These are phyloP conservation scores for Platismatia glauca DNA, from an alignment of 495 filamentous ascomycete genomes.

Conservation along the genomic window DNA sequence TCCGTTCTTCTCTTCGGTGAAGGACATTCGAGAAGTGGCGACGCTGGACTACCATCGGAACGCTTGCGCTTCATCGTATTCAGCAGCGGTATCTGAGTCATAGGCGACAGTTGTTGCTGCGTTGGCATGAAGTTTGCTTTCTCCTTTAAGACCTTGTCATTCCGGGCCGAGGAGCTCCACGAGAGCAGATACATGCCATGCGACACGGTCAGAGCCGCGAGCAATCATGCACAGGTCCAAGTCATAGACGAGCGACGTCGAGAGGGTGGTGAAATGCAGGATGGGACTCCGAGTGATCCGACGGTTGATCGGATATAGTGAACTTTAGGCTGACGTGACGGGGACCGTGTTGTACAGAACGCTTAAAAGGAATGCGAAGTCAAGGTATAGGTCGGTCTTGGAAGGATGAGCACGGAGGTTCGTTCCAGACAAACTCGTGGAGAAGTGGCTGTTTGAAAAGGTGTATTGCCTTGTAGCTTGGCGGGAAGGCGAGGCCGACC, in stretches of 20 bases:
- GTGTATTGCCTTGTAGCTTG: constrained; percentile 10
- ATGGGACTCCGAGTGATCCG: not conserved
- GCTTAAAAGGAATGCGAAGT: not conserved
- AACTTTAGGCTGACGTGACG: not conserved
- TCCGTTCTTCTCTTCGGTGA: constrained; percentile 9
- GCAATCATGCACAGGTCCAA: constrained; percentile 5
- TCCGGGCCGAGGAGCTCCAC: constrained; percentile 48
- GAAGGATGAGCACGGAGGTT: not conserved
- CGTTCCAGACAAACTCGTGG: constrained; percentile 13
- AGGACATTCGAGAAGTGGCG: constrained; percentile 5
- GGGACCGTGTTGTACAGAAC: not conserved
- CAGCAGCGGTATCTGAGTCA: constrained; percentile 34
- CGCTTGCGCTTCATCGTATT: constrained; percentile 51
- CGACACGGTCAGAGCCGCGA: constrained; percentile 25
- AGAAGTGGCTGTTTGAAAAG: constrained; percentile 8
- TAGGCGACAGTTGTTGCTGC: constrained; percentile 31
- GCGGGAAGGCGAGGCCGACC: constrained; percentile 18
- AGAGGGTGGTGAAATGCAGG: not conserved
- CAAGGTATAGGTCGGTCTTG: too few species aligned
- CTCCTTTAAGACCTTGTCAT: constrained; percentile 44
- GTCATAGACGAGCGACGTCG: not conserved
- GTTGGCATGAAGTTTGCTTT: constrained; percentile 39
- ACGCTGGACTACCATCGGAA: constrained; percentile 30
- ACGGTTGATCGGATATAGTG: not conserved
- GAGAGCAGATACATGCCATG: constrained; percentile 54